These are phyloP conservation scores for Exophiala oligosperma DNA, from an alignment of 2,329 filamentous ascomycete species.

Conservation along the genomic window DNA sequence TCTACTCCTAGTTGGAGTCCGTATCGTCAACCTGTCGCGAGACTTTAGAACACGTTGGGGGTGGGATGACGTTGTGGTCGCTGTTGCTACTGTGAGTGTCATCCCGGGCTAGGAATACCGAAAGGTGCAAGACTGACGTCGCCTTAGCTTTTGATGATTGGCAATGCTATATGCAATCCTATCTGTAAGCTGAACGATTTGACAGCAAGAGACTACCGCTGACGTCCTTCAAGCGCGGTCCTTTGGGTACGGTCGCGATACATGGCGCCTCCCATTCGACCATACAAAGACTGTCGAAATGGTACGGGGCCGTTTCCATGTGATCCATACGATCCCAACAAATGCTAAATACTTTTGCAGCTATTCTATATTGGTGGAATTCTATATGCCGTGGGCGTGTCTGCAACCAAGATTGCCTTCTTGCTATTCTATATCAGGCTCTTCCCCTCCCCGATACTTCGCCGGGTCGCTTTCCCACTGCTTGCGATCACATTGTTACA, in stretches of 20 bases:
- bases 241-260: slow-evolving; percentile 14
- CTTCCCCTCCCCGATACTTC: slow-evolving; percentile 39
- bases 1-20: slow-evolving; percentile 8
- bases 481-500: slow-evolving; percentile 33
- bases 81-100: slow-evolving; percentile 10
- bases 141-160: slow-evolving; percentile 14
- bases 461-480: slow-evolving; percentile 8
- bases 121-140: not conserved
- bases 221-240: slow-evolving; percentile 4
- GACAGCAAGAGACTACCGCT: no score
- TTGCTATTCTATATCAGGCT: slow-evolving; percentile 44
- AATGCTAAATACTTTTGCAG: not conserved
- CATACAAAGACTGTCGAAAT: slow-evolving; percentile 6
- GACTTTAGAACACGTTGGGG: slow-evolving; percentile 9
- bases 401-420: slow-evolving; percentile 38
- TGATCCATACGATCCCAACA: not conserved
- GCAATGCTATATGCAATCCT: slow-evolving; percentile 15
- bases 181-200: slow-evolving; percentile 2
- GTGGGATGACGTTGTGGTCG: slow-evolving; percentile 18
- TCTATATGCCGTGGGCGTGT: slow-evolving; percentile 48
- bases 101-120: not conserved
- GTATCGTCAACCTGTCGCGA: slow-evolving; percentile 2
- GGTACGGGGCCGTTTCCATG: not conserved
- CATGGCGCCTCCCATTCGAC: slow-evolving; percentile 16
- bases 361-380: slow-evolving; percentile 19